phyloP scores from a whole-genome alignment of 495 filamentous ascomycete genomes.

The Opeltia flavorubescens region DNA sequence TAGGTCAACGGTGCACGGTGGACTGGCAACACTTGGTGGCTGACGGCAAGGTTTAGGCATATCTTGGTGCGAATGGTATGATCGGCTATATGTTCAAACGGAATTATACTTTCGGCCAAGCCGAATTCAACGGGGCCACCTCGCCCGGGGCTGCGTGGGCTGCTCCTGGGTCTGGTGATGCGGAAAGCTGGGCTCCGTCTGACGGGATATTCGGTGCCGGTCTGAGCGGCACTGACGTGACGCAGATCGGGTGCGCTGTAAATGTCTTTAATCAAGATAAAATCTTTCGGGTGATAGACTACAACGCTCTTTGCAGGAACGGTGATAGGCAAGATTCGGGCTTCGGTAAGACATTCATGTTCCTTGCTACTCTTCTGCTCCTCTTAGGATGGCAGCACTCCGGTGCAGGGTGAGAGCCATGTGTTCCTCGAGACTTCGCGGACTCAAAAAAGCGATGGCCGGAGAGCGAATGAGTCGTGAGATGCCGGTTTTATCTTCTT shows the following conservation, averaged over 20 bases:
- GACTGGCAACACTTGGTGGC: not conserved
- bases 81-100: constrained; percentile 5
- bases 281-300: constrained; percentile 1
- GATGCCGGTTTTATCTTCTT: not conserved
- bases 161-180: not conserved
- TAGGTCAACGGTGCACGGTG: not conserved
- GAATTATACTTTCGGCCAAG: constrained; percentile 7
- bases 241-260: constrained; percentile 13
- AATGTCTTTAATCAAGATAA: constrained; percentile 16
- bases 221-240: constrained; percentile 1
- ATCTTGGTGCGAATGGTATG: not conserved
- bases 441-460: not conserved
- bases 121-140: not conserved
- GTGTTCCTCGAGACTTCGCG: no score
- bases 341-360: not conserved
- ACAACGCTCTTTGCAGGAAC: constrained; percentile 2
- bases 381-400: no score
- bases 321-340: not conserved
- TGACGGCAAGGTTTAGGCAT: no score
- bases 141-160: constrained; percentile 2
- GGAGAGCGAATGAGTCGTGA: not conserved
- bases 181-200: not conserved
- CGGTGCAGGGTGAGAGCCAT: no score
- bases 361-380: not conserved
- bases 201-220: not conserved